Evolutionary conservation across 495 filamentous ascomycete species (phyloP).

Genomic region (Penicillium odoratum): DNA sequence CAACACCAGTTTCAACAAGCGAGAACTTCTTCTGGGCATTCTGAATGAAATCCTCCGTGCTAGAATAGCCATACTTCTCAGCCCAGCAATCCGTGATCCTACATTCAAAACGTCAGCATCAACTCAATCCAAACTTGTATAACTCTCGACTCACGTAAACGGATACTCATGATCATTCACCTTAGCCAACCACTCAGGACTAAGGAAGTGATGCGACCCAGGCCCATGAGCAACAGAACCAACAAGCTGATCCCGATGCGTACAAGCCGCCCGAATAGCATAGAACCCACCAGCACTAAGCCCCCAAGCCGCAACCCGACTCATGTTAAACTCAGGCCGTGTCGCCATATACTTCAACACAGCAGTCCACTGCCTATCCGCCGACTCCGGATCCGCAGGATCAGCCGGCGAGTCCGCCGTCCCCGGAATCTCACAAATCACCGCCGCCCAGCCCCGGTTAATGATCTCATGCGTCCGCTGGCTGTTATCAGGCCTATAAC

Average conservation of each 20-base stretch:
- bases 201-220: slow-evolving; percentile 70
- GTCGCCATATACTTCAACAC: slow-evolving; percentile 65
- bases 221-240: slow-evolving; percentile 72
- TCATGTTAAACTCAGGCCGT: slow-evolving; percentile 60
- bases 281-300: slow-evolving; percentile 77
- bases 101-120: slow-evolving; percentile 9
- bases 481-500: slow-evolving; percentile 78
- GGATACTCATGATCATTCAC: slow-evolving; percentile 79
- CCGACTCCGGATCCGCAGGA: slow-evolving; percentile 48
- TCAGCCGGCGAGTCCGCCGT: slow-evolving; percentile 77
- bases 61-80: slow-evolving; percentile 67
- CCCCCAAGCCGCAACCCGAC: slow-evolving; percentile 66
- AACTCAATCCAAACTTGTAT: background rate
- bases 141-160: slow-evolving; percentile 53
- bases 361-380: slow-evolving; percentile 55
- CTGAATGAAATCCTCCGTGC: slow-evolving; percentile 58
- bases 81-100: slow-evolving; percentile 65
- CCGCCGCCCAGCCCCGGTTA: slow-evolving; percentile 56
- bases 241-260: slow-evolving; percentile 57
- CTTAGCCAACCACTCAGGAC: slow-evolving; percentile 60
- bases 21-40: slow-evolving; percentile 70
- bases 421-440: slow-evolving; percentile 75
- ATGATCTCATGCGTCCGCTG: slow-evolving; percentile 66
- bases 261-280: slow-evolving; percentile 71
- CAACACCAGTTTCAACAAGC: slow-evolving; percentile 66